phyloP scores from a whole-genome alignment of 192 early-diverging fungal genomes.

The Dispira parvispora region DNA sequence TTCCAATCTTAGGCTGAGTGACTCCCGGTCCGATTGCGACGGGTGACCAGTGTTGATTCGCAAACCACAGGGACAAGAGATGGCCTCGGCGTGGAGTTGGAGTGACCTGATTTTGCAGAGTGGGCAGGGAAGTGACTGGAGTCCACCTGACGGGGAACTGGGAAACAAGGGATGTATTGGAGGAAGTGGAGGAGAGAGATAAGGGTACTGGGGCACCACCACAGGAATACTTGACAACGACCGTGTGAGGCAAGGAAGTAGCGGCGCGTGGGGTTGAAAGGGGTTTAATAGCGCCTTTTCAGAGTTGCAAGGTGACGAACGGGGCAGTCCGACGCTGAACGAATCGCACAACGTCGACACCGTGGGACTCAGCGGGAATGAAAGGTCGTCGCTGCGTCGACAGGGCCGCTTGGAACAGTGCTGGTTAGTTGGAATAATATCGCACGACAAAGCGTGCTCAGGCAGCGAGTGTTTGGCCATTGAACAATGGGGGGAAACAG shows the following conservation, averaged over 20 bases:
- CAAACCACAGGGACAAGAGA: not conserved
- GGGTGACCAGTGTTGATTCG: not conserved
- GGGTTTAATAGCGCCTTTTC: not conserved
- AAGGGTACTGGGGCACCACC: not conserved
- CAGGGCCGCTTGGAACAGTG: not conserved
- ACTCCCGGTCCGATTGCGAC: not conserved
- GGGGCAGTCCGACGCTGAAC: not conserved
- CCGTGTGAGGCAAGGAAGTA: not conserved
- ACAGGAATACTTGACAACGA: not conserved
- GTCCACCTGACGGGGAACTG: too few species aligned
- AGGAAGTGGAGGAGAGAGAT: not conserved
- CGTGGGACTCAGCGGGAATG: too few species aligned
- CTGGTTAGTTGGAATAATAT: not conserved
- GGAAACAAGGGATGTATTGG: not conserved
- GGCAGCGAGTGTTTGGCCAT: too few species aligned
- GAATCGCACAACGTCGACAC: not conserved
- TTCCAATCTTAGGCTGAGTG: not conserved
- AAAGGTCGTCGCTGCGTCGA: not conserved
- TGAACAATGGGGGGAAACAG: too few species aligned
- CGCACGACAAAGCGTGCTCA: constrained; percentile 12
- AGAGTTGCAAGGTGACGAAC: not conserved
- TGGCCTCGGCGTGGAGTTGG: not conserved
- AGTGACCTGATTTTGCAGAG: not conserved
- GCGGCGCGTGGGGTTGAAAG: not conserved
- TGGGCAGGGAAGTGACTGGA: not conserved